Base-by-base conservation (phyloP, 1,284 basidiomycete genomes). In the Microbotryomycetes sp. region DNA sequence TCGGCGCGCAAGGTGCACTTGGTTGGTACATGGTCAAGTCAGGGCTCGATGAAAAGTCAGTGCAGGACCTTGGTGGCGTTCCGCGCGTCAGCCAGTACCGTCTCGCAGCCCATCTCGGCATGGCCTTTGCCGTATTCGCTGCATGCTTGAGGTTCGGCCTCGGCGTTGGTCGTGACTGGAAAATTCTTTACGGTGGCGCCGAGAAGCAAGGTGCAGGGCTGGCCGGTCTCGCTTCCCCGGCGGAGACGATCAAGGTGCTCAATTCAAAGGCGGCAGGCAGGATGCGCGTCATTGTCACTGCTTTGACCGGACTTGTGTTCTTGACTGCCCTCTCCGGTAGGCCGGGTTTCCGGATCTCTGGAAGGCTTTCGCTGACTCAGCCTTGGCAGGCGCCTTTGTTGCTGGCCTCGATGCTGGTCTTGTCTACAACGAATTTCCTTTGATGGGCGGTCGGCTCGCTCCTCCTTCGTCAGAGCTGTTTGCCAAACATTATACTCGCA, bases 1-100 rank as follows among this genome's bases (percentile, higher is more conserved):
- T 74, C 48, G 73, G 73, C 16, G 67, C 63, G 11, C 77, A 98
- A 75, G 96, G 96, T 45, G 82, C 84, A 18, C 81, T 99, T 23
- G 96, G 96, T 28, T 99, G 96, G 96, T 96, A 96, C 80, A 99
- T 99, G 96, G 96, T 99, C 64, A 89, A 96, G 74, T 94, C 91
- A 11, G 96, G 96, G 1, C 80, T 99, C 13, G 88, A 91, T 70
- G 84, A 90, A 60, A 28, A 57, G 29, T 52, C 35, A 31, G 67
- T 68, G 6, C 82, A 87, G 21, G 79, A 91, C 60, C 80, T 96
- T 77, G 82, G 67, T n/a, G 85, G 85, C n/a, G 86, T 92, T 9
- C 91, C 96, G 1, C 86, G 96, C 2, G 96, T 99, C 16, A 93
- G 89, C 35, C 96, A 98, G 75, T 98, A 98, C 77, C 83, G 96